Evolutionary conservation across 352 stramenopile genomes (phyloP), one percentile per base, ranked within the genome.

Genomic region (Phytophthora nicotianae): DNA sequence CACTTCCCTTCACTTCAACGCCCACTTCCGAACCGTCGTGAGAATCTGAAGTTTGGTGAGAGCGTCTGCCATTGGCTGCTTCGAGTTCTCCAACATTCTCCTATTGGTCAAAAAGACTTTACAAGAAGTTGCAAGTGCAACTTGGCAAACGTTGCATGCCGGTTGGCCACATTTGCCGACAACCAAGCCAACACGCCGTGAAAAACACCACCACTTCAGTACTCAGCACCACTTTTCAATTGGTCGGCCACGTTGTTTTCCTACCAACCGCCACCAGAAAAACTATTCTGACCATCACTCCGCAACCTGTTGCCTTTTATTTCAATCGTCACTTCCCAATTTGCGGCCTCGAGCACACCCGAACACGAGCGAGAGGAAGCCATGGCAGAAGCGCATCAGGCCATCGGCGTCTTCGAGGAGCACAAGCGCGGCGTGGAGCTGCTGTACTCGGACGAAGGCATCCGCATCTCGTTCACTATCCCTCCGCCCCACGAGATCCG

Each of bases 351-450:
- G 19, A 46, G 58, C 42, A 35, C 40, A 41, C 5, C 1, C 23
- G 27, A 4, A 52, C 23, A n/a, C 14, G 27, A 55, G 33, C 56
- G 45, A 35, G 61, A 41, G 32, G 48, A 23, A 48, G 16, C 11
- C 27, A 96, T 96, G 87, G 87, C 87, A 3, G 87, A 96, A 90
- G 87, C 87, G 37, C 83, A 93, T 57, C 83, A 93, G 21, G 87
- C 87, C 61, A 93, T 86, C 55, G 78, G 76, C 60, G 87, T 94
- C 50, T 96, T 94, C 57, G 85, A 88, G 32, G 87, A 92, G 67
- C 85, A 94, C 82, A 92, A 93, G 69, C 85, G 83, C 59, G 83
- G 84, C 66, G 81, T 96, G 21, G 86, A 96, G 78, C 69, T 96
- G 51, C 71, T 95, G 37, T 91, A 93, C 71, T 91, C 81, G 40